phyloP scores from a whole-genome alignment of 192 early-diverging fungal species.

The Allomyces macrogynus region DNA sequence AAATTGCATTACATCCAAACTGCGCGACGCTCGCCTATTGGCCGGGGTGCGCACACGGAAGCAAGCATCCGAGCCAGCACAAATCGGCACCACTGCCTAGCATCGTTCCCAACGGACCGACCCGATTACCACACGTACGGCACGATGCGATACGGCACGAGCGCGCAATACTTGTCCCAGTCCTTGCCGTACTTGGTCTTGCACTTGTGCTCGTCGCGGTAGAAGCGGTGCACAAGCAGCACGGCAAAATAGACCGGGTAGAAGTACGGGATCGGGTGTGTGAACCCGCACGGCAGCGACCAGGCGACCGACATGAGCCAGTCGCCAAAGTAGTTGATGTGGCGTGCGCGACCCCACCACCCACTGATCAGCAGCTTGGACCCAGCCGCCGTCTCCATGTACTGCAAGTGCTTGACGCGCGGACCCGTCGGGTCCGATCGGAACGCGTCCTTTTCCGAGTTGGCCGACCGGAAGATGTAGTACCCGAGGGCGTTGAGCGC shows the following conservation, averaged over 20 bases:
- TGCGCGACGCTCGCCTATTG: too few relatives aligned
- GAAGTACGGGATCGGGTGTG: slow-evolving; percentile 70
- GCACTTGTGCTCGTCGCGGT: slow-evolving; percentile 79
- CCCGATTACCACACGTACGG: slow-evolving; percentile 41
- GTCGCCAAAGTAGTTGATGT: slow-evolving; percentile 92
- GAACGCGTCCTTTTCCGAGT: slow-evolving; percentile 81
- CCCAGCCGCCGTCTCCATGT: slow-evolving; percentile 64
- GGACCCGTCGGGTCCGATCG: slow-evolving; percentile 42
- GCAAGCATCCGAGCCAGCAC: too few relatives aligned
- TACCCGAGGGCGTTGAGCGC: slow-evolving; percentile 44
- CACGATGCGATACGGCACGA: slow-evolving; percentile 68
- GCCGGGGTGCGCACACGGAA: too few relatives aligned
- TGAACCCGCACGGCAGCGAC: slow-evolving; percentile 72
- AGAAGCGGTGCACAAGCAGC: slow-evolving; percentile 68
- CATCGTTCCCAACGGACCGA: too few relatives aligned
- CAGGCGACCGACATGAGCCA: slow-evolving; percentile 80
- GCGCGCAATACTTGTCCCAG: slow-evolving; percentile 68
- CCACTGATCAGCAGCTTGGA: slow-evolving; percentile 59
- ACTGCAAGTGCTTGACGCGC: slow-evolving; percentile 48
- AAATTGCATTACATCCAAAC: too few relatives aligned
- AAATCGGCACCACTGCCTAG: too few relatives aligned
- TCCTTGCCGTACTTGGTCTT: slow-evolving; percentile 78
- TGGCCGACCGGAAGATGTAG: slow-evolving; percentile 71
- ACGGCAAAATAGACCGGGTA: slow-evolving; percentile 82
- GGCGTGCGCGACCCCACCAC: slow-evolving; percentile 88